Conservation (phyloP, 768 basidiomycete species). For the Sarcodon sp. region DNA sequence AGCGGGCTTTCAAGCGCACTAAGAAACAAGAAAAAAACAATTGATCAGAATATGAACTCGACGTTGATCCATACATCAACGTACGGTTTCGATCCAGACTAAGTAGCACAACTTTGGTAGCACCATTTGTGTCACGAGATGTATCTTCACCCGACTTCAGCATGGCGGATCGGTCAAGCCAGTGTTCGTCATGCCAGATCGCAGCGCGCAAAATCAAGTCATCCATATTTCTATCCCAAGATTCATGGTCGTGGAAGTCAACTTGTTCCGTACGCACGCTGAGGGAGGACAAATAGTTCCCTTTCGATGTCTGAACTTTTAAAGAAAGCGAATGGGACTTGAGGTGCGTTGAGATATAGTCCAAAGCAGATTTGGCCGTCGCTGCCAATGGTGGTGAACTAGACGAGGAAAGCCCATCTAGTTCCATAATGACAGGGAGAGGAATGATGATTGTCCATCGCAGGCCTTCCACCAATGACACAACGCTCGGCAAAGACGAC, state of each 20-base stretch:
- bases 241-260: slow-evolving; percentile 40
- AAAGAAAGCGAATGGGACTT: slow-evolving; percentile 64
- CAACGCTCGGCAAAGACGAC: slow-evolving; percentile 63
- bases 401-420: slow-evolving; percentile 77
- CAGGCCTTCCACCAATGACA: slow-evolving; percentile 64
- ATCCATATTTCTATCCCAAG: slow-evolving; percentile 75
- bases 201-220: slow-evolving; percentile 90
- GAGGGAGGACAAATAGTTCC: slow-evolving; percentile 83
- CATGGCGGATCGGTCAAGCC: slow-evolving; percentile 72
- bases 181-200: slow-evolving; percentile 89
- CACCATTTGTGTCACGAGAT: slow-evolving; percentile 26
- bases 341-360: slow-evolving; percentile 65
- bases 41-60: slow-evolving; percentile 4
- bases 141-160: slow-evolving; percentile 29
- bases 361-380: slow-evolving; percentile 60
- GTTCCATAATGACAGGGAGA: slow-evolving; percentile 91
- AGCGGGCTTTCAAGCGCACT: slow-evolving; percentile 88
- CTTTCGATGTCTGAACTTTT: slow-evolving; percentile 91
- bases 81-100: slow-evolving; percentile 87
- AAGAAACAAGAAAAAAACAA: slow-evolving; percentile 3
- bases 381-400: slow-evolving; percentile 49
- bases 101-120: slow-evolving; percentile 78
- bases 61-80: slow-evolving; percentile 16
- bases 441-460: slow-evolving; percentile 87
- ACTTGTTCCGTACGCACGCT: slow-evolving; percentile 76